A percentile compares a stretch with the other conserved stretches of the same genome.
Conservation (phyloP, 768 basidiomycete species). For the Boletellus sp. region DNA sequence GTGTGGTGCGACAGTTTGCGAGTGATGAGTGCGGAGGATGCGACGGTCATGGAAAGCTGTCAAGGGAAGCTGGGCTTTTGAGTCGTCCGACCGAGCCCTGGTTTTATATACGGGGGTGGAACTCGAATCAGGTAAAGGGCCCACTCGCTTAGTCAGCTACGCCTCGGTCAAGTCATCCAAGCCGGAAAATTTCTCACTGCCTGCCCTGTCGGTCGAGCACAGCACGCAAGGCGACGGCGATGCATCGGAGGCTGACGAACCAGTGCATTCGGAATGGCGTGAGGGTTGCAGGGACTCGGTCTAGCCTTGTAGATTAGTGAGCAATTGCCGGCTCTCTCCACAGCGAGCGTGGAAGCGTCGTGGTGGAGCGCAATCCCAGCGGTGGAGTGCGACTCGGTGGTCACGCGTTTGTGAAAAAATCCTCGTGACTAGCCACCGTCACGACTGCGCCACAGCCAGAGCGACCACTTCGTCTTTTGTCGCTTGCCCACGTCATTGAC, state of each 20-base stretch:
- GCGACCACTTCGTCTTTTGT: not conserved
- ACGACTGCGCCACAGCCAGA: conserved; percentile 9
- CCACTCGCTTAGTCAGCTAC: conserved; percentile 3
- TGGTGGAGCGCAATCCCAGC: too few relatives aligned
- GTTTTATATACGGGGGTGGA: not conserved
- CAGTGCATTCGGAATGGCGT: not conserved
- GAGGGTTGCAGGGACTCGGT: not conserved
- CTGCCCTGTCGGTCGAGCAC: too few relatives aligned
- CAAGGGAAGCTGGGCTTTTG: not conserved
- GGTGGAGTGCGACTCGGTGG: not conserved
- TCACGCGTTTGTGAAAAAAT: not conserved
- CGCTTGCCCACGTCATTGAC: not conserved
- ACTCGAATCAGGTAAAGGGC: too few relatives aligned
- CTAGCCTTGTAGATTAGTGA: too few relatives aligned
- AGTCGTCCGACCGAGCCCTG: not conserved
- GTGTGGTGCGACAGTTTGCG: conserved; percentile 25
- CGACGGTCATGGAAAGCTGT: conserved; percentile 22
- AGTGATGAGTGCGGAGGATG: conserved; percentile 12
- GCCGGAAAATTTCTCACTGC: not conserved
- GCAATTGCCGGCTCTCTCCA: too few relatives aligned
- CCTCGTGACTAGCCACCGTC: conserved; percentile 9
- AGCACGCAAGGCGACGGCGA: not conserved
- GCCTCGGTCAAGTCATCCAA: not conserved
- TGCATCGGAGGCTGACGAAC: not conserved
- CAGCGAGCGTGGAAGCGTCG: not conserved